Percentiles rank a stretch among this genome's conserved stretches.
Evolutionary conservation across 2,329 filamentous ascomycete species (phyloP).

Genomic region (Zelopaecilomyces penicillatus): DNA sequence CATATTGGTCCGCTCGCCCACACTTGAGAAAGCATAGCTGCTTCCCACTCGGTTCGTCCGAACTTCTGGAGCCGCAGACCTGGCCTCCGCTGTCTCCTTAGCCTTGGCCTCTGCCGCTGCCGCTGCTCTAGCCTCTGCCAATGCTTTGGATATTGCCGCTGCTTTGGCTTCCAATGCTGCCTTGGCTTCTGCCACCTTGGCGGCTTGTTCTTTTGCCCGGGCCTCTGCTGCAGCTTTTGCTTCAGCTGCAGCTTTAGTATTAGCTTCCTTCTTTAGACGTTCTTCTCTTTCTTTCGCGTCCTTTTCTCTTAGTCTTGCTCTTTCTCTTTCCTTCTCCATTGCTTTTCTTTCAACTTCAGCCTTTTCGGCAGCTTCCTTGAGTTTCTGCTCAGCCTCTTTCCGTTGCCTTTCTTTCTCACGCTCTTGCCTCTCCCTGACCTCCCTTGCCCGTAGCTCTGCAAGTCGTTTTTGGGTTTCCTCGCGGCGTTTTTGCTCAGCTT

Average conservation of each 20-base stretch:
- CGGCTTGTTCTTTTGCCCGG: conserved; percentile 17
- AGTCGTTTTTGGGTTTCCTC: conserved; percentile 47
- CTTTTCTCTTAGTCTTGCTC: conserved; percentile 31
- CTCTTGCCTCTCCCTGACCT: conserved; percentile 38
- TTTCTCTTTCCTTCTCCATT: conserved; percentile 22
- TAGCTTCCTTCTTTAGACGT: conserved; percentile 29
- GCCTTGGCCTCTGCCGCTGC: conserved; percentile 26
- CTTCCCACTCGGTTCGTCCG: conserved; percentile 31
- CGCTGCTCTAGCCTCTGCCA: conserved; percentile 17
- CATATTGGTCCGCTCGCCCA: conserved; percentile 61
- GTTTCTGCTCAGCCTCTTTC: conserved; percentile 28
- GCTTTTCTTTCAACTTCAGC: conserved; percentile 18
- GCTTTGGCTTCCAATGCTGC: conserved; percentile 31
- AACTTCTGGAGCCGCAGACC: conserved; percentile 16
- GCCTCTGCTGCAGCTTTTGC: conserved; percentile 3
- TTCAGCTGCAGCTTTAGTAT: conserved; percentile 19
- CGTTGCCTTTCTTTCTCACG: conserved; percentile 32
- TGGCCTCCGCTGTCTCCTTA: conserved; percentile 15
- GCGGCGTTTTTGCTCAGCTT: conserved; percentile 52
- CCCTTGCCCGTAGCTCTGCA: conserved; percentile 48
- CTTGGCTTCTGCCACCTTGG: conserved; percentile 21
- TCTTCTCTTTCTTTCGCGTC: conserved; percentile 32
- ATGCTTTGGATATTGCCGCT: conserved; percentile 37
- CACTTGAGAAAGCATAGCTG: conserved; percentile 55
- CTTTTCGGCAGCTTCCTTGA: conserved; percentile 27